Conservation (phyloP, 2,329 filamentous ascomycete species). For the Colletotrichum australisinense region DNA sequence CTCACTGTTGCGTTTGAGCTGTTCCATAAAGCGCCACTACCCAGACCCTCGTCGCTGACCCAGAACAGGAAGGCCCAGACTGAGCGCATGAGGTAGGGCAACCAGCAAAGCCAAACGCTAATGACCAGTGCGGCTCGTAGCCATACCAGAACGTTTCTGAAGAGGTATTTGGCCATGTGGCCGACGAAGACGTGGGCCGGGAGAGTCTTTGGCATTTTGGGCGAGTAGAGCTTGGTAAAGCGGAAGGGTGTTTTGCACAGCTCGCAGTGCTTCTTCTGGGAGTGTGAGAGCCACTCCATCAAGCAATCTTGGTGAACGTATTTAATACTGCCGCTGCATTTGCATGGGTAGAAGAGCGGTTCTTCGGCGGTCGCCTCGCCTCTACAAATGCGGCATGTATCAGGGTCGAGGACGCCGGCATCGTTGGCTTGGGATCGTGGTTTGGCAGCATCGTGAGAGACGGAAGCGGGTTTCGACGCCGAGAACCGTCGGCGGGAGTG, state of each 20-base stretch:
- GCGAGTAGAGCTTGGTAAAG: slow-evolving; percentile 97
- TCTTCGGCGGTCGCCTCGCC: slow-evolving; percentile 86
- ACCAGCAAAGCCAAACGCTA: slow-evolving; percentile 87
- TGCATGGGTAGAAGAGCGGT: slow-evolving; percentile 96
- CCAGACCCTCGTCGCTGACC: slow-evolving; percentile 83
- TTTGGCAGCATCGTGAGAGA: slow-evolving; percentile 9
- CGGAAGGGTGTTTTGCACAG: slow-evolving; percentile 98
- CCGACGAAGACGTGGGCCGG: slow-evolving; percentile 84
- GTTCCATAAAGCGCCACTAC: slow-evolving; percentile 43
- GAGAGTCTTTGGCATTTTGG: slow-evolving; percentile 88
- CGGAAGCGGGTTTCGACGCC: slow-evolving; percentile 14
- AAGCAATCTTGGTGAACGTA: slow-evolving; percentile 97
- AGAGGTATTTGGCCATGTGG: slow-evolving; percentile 79
- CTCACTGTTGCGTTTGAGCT: slow-evolving; percentile 32
- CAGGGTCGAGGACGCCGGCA: slow-evolving; percentile 60
- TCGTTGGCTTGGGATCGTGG: slow-evolving; percentile 27
- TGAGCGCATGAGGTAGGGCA: slow-evolving; percentile 91
- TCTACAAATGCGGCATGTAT: slow-evolving; percentile 97
- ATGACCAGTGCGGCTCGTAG: slow-evolving; percentile 81
- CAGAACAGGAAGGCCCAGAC: slow-evolving; percentile 96
- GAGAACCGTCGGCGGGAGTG: slow-evolving; percentile 42
- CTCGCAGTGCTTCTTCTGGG: slow-evolving; percentile 99
- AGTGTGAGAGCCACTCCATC: slow-evolving; percentile 99
- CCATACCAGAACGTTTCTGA: slow-evolving; percentile 81
- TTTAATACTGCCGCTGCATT: slow-evolving; percentile 98